These are phyloP conservation scores for Penicillium tannophilum DNA, from an alignment of 495 filamentous ascomycete genomes.

Conservation along the genomic window DNA sequence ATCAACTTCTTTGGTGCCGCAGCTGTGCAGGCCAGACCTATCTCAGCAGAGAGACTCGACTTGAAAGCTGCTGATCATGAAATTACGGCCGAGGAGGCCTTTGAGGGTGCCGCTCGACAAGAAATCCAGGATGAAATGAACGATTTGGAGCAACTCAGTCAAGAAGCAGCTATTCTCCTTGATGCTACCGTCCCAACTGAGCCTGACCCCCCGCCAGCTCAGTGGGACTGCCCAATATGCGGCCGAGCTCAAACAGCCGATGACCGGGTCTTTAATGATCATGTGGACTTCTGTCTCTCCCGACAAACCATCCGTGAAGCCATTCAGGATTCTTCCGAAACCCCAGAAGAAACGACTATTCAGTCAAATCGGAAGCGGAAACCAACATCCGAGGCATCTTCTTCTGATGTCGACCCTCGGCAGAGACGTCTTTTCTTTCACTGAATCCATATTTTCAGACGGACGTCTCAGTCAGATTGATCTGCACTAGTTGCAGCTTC, in stretches of 20 bases:
- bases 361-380: slow-evolving; percentile 35
- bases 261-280: slow-evolving; percentile 83
- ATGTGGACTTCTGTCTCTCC: slow-evolving; percentile 93
- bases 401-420: slow-evolving; percentile 28
- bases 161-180: slow-evolving; percentile 45
- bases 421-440: slow-evolving; percentile 46
- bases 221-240: slow-evolving; percentile 91
- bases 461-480: background rate
- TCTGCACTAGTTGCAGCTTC: too few relatives aligned
- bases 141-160: slow-evolving; percentile 63
- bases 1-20: slow-evolving; percentile 77
- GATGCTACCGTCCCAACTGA: slow-evolving; percentile 2
- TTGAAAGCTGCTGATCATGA: slow-evolving; percentile 55
- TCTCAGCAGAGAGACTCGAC: slow-evolving; percentile 5
- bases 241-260: slow-evolving; percentile 68
- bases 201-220: slow-evolving; percentile 33
- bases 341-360: background rate
- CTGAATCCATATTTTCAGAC: slow-evolving; percentile 13
- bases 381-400: slow-evolving; percentile 15
- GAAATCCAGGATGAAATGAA: slow-evolving; percentile 67
- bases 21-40: slow-evolving; percentile 21
- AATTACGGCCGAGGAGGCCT: slow-evolving; percentile 67
- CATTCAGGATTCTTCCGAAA: slow-evolving; percentile 51
- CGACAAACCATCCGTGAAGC: slow-evolving; percentile 81
- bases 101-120: slow-evolving; percentile 64